These are phyloP conservation scores for Cyclaneusma minus DNA, from an alignment of 2,329 filamentous ascomycete genomes.

Conservation along the genomic window DNA sequence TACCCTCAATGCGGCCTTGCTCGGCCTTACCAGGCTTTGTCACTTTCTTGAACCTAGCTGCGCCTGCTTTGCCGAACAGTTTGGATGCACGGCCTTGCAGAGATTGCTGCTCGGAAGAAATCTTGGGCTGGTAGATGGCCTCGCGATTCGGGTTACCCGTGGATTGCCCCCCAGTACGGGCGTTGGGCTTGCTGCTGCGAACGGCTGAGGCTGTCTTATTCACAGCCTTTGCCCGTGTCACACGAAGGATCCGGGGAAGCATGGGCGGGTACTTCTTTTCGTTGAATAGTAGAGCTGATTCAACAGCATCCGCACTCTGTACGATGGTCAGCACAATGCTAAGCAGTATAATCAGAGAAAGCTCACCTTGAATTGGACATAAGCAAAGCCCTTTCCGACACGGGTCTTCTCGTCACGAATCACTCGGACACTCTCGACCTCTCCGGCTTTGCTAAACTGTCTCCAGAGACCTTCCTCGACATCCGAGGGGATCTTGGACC, in stretches of 20 bases:
- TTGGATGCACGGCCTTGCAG: slow-evolving; percentile 58
- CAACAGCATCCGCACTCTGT: slow-evolving; percentile 70
- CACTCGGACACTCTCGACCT: slow-evolving; percentile 85
- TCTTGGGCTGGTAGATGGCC: slow-evolving; percentile 48
- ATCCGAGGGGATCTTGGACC: slow-evolving; percentile 62
- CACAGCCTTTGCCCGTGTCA: slow-evolving; percentile 51
- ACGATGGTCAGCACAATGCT: slow-evolving; percentile 7
- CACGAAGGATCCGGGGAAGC: slow-evolving; percentile 76
- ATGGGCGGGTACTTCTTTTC: slow-evolving; percentile 89
- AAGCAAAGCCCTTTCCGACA: slow-evolving; percentile 92
- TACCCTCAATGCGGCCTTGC: slow-evolving; percentile 17
- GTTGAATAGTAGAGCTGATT: slow-evolving; percentile 75
- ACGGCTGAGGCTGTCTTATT: slow-evolving; percentile 20
- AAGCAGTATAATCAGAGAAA: slow-evolving; percentile 3
- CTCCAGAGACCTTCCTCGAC: slow-evolving; percentile 88
- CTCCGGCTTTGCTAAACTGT: slow-evolving; percentile 61
- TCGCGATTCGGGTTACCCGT: slow-evolving; percentile 7
- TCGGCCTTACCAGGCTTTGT: too few relatives aligned
- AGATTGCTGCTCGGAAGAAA: slow-evolving; percentile 53
- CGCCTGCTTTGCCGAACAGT: slow-evolving; percentile 56
- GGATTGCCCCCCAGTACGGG: slow-evolving; percentile 1
- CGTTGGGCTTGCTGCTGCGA: slow-evolving; percentile 21
- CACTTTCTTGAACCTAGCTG: slow-evolving; percentile 22
- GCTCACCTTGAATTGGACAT: slow-evolving; percentile 77
- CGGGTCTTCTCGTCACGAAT: slow-evolving; percentile 79